Conservation (phyloP, 805 yeast genomes). For the Candida arabinofermentans region DNA sequence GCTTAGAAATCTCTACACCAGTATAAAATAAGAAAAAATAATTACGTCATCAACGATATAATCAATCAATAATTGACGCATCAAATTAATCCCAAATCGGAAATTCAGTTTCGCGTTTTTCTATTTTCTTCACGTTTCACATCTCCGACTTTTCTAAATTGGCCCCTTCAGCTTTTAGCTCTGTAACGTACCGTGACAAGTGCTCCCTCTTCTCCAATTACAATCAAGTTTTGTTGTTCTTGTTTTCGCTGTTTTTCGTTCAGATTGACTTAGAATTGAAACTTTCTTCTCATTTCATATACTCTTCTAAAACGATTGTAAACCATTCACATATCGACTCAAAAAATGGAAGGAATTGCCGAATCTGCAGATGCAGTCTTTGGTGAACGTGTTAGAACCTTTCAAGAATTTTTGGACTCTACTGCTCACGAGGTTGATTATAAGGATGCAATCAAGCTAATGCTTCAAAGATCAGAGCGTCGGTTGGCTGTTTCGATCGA, state of each 20-base stretch:
- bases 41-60: too few relatives aligned
- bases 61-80: background rate
- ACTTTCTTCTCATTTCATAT: too few relatives aligned
- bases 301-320: background rate
- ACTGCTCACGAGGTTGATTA: conserved; percentile 55
- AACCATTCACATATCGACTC: background rate
- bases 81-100: conserved; percentile 8
- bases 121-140: background rate
- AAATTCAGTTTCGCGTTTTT: conserved; percentile 6
- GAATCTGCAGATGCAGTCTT: conserved; percentile 38
- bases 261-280: too few relatives aligned
- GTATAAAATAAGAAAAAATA: too few relatives aligned
- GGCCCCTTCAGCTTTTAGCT: too few relatives aligned
- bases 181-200: too few relatives aligned
- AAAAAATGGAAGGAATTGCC: conserved; percentile 23
- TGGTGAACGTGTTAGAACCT: conserved; percentile 81
- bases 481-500: conserved; percentile 77
- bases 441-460: conserved; percentile 62
- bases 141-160: too few relatives aligned
- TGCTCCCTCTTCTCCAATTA: background rate
- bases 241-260: too few relatives aligned
- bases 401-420: conserved; percentile 76
- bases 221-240: background rate
- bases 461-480: conserved; percentile 63
- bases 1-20: too few relatives aligned